Evolutionary conservation across 768 basidiomycete species (phyloP).

Genomic region (Pisolithus marmoratus): DNA sequence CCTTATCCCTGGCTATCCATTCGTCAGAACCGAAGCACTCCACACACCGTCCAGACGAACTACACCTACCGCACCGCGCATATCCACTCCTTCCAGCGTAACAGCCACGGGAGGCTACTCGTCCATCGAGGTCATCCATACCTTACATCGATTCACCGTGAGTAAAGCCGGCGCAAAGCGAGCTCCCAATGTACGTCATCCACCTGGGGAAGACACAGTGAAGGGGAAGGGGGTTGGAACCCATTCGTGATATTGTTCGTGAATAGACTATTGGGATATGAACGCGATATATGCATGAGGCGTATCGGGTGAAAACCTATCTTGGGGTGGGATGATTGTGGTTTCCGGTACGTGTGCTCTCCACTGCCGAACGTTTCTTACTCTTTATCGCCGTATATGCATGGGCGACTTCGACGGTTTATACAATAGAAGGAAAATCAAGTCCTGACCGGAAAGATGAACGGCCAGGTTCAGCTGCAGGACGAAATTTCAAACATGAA

Average conservation of each 20-base stretch:
- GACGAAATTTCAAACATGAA: not conserved
- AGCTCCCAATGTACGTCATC: constrained; percentile 20
- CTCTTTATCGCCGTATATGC: constrained; percentile 6
- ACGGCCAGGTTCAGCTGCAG: not conserved
- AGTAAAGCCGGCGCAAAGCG: constrained; percentile 74
- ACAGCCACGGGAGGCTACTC: constrained; percentile 76
- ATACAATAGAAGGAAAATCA: not conserved
- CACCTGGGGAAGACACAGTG: constrained; percentile 1
- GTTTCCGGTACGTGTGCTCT: constrained; percentile 46
- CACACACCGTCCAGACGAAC: constrained; percentile 42
- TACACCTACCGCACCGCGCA: constrained; percentile 58
- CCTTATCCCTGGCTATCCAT: too few species aligned
- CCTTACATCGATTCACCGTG: constrained; percentile 82
- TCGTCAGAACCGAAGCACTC: constrained; percentile 38
- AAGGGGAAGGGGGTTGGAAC: constrained; percentile 52
- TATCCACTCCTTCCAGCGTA: constrained; percentile 44
- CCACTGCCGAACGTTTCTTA: not conserved
- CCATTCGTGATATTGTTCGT: constrained; percentile 77
- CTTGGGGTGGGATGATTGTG: constrained; percentile 87
- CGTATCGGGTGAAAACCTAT: constrained; percentile 82
- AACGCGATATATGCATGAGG: constrained; percentile 80
- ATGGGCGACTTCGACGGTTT: not conserved
- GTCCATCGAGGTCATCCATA: constrained; percentile 50
- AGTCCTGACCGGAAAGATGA: too few species aligned
- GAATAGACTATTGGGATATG: constrained; percentile 62